Evolutionary conservation across 192 early-diverging fungal species (phyloP), one percentile per base, ranked within the genome.

Genomic region (Backusella tuberculispora): DNA sequence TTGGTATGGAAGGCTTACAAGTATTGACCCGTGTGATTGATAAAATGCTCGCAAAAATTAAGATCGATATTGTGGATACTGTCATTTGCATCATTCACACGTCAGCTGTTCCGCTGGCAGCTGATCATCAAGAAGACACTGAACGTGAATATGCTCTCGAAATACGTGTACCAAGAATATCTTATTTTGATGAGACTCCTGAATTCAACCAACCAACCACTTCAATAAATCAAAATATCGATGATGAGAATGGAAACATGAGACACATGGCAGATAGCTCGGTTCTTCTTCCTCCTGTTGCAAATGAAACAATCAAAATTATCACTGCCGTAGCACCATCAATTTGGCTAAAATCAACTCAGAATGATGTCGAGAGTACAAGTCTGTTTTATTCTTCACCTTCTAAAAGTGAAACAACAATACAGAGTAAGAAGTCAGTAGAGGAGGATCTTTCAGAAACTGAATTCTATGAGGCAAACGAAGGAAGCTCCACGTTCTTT

Each of bases 21-120:
- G 89, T 93, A 7, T 80, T 96, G 41, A 92, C 92, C 14, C 88
- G 88, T 65, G 80, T 96, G 64, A 95, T 97, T 67, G 94, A 96
- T 63, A 91, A 92, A 60, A 92, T 97, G 48, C 85, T 95, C 72
- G 94, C 93, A 15, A 88, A 88, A 68, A 88, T 95, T 45, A 94
- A 92, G 70, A 83, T 97, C 17, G 85, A 88, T 4, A 85, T 92
- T 63, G 84, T 76, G 26, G 83, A 90, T 63, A 89, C 85, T 2
- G 68, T 67, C 34, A 71, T 92, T 24, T 77, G 85, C 37, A 65
- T 92, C 29, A 71, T 71, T 40, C 87, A 88, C 63, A 75, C 75
- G 63, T 90, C 88, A 9, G 75, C 43, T 37, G 37, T 83, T 9
- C 72, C 74, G 0, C 67, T 82, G 34, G 67, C 69, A 65, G 63